A percentile compares a stretch with the other conserved stretches of the same genome.
Evolutionary conservation across 2,329 filamentous ascomycete genomes (phyloP).

Genomic region (Samsoniella hepiali): DNA sequence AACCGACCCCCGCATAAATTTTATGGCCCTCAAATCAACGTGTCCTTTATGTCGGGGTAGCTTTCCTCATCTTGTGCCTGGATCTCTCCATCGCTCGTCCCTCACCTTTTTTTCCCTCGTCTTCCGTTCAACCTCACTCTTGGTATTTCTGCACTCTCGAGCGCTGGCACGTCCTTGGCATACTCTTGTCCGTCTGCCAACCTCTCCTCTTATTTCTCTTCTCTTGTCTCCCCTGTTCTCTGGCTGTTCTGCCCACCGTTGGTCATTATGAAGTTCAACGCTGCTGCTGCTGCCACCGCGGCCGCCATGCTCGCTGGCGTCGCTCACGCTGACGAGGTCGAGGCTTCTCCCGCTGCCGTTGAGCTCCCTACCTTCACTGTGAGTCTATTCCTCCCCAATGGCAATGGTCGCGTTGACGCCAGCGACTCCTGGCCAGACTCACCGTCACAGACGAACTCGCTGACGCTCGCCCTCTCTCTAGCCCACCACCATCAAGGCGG

Average conservation of each 20-base stretch:
- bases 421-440: not conserved
- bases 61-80: slow-evolving; percentile 13
- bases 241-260: not conserved
- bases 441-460: slow-evolving; percentile 17
- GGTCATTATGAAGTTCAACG: slow-evolving; percentile 76
- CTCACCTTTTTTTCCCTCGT: not conserved
- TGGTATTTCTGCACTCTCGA: slow-evolving; percentile 3
- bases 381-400: slow-evolving; percentile 41
- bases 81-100: not conserved
- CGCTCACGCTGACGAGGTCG: slow-evolving; percentile 65
- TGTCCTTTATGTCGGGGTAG: slow-evolving; percentile 17
- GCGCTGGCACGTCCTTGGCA: slow-evolving; percentile 15
- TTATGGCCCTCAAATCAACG: slow-evolving; percentile 19
- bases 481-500: slow-evolving; percentile 85
- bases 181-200: slow-evolving; percentile 10
- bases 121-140: slow-evolving; percentile 11
- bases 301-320: slow-evolving; percentile 69
- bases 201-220: slow-evolving; percentile 28
- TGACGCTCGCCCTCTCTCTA: slow-evolving; percentile 40
- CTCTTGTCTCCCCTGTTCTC: slow-evolving; percentile 10
- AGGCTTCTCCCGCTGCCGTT: slow-evolving; percentile 58
- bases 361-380: slow-evolving; percentile 85
- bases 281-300: slow-evolving; percentile 71
- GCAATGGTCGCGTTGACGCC: not conserved
- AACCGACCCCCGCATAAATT: slow-evolving; percentile 17